Evolutionary conservation across 2,329 filamentous ascomycete genomes (phyloP).

Genomic region (Epicoccum nigrum): DNA sequence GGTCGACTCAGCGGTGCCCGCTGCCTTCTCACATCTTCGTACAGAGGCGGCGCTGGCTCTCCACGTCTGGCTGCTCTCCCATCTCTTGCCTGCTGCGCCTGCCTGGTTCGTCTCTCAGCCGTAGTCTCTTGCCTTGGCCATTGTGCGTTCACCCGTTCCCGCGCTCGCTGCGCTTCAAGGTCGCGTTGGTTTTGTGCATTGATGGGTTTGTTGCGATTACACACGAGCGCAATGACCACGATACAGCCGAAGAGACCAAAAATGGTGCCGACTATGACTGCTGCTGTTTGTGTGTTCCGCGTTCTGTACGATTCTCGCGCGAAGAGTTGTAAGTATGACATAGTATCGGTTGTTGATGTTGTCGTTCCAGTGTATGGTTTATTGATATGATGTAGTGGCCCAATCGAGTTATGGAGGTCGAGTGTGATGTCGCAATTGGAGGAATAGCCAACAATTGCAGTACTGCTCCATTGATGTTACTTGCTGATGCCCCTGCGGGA

Average conservation of each 20-base stretch:
- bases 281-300: neutral
- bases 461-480: conserved; percentile 1
- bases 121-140: neutral
- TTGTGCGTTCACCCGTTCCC: neutral
- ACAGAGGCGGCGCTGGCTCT: neutral
- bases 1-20: too few relatives aligned
- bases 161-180: neutral
- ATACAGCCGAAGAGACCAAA: neutral
- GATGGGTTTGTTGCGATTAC: neutral
- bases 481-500: neutral
- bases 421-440: neutral
- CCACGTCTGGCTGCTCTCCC: neutral
- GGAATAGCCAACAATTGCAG: neutral
- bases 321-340: neutral
- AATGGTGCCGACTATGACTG: neutral
- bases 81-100: neutral
- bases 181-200: neutral
- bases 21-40: neutral
- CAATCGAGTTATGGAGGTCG: conserved; percentile 4
- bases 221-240: neutral
- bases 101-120: neutral
- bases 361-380: neutral
- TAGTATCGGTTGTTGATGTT: neutral
- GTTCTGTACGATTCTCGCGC: neutral
- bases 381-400: neutral